Conservation (phyloP, 2,329 filamentous ascomycete species). For the Aspergillus novofumigatus region DNA sequence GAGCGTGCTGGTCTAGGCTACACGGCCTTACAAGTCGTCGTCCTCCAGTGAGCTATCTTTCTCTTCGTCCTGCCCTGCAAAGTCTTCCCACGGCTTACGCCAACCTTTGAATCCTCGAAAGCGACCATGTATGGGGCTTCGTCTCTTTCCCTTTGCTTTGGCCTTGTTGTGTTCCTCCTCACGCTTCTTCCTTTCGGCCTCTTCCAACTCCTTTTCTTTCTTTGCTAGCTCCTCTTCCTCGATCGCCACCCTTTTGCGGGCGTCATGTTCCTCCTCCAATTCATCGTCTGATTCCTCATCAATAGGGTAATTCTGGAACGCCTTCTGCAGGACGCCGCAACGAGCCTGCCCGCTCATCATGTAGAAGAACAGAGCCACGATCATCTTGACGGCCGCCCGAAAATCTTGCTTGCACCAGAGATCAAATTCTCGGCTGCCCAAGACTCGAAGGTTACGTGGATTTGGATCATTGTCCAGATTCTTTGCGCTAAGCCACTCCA, state of each 20-base stretch:
- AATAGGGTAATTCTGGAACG: constrained; percentile 15
- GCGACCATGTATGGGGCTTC: not conserved
- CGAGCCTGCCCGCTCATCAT: constrained; percentile 24
- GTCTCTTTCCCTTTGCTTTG: not conserved
- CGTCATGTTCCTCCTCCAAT: not conserved
- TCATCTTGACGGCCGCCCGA: constrained; percentile 9
- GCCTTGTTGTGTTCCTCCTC: not conserved
- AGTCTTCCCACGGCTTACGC: not conserved
- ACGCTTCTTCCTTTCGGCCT: not conserved
- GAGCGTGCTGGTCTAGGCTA: not conserved
- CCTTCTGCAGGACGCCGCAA: constrained; percentile 20
- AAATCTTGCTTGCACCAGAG: constrained; percentile 23
- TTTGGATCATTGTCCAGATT: constrained; percentile 14
- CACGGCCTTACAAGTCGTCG: not conserved
- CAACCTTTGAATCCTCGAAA: not conserved
- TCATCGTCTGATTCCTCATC: constrained; percentile 7
- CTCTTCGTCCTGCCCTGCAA: not conserved
- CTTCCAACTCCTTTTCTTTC: constrained; percentile 7
- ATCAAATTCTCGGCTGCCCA: constrained; percentile 25
- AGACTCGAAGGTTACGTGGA: constrained; percentile 17
- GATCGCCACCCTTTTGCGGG: constrained; percentile 6
- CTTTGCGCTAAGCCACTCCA: constrained; percentile 13
- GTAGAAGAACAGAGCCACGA: constrained; percentile 22
- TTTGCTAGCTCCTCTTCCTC: constrained; percentile 1
- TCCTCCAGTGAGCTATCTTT: not conserved